Percentiles rank a stretch among this genome's conserved stretches.
Conservation (phyloP, 2,329 filamentous ascomycete species). For the Fonsecaea pedrosoi region DNA sequence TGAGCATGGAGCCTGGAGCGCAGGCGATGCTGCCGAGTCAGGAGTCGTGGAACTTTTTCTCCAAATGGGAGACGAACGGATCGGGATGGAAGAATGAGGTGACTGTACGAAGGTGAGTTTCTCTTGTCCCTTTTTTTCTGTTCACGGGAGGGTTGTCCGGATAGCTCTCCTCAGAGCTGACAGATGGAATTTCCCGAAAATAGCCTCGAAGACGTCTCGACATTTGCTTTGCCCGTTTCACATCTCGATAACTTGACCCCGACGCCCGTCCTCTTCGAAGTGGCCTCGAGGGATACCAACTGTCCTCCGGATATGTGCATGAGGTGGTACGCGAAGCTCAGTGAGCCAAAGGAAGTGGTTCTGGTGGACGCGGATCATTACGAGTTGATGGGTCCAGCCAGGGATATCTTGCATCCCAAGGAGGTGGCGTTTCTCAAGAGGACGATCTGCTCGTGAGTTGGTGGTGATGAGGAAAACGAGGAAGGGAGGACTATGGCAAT, state of each 20-base stretch:
- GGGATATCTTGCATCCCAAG: slow-evolving; percentile 39
- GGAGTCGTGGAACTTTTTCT: slow-evolving; percentile 47
- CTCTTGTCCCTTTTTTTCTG: background rate
- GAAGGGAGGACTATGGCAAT: background rate
- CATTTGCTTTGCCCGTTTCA: slow-evolving; percentile 33
- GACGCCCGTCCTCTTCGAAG: slow-evolving; percentile 47
- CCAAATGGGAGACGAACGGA: slow-evolving; percentile 44
- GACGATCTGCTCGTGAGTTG: slow-evolving; percentile 17
- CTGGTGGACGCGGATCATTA: slow-evolving; percentile 49
- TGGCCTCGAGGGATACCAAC: slow-evolving; percentile 44
- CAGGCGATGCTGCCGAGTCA: slow-evolving; percentile 44
- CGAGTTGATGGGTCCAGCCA: slow-evolving; percentile 45
- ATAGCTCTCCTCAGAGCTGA: slow-evolving; percentile 6
- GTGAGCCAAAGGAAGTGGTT: slow-evolving; percentile 49
- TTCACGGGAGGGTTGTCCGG: background rate
- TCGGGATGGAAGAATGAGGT: slow-evolving; percentile 49
- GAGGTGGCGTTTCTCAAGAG: slow-evolving; percentile 45
- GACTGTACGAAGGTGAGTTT: slow-evolving; percentile 43
- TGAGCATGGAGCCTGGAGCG: slow-evolving; percentile 41
- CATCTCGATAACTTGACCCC: slow-evolving; percentile 46
- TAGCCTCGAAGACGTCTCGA: slow-evolving; percentile 30
- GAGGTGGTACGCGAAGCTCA: slow-evolving; percentile 44
- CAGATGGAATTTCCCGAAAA: background rate
- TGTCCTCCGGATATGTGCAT: slow-evolving; percentile 44
- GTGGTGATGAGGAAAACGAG: background rate